Base-by-base conservation (phyloP, 23 red algal species). In the Cyanidiococcus yangmingshanensis region DNA sequence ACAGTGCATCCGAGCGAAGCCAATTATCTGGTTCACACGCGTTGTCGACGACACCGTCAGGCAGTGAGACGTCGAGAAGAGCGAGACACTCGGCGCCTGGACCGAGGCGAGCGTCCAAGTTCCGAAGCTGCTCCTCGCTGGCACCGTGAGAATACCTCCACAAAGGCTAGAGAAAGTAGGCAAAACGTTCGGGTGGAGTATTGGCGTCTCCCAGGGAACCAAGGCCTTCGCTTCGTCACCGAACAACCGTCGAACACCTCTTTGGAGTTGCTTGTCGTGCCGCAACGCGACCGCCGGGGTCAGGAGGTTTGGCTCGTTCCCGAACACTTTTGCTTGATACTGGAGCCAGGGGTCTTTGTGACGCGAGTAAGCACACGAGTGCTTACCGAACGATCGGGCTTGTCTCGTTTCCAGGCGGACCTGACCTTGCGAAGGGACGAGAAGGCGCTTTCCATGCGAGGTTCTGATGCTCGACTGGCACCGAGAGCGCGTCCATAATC, bases 1-100 rank as follows among this genome's bases (percentile, higher is more conserved):
- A 92, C 94, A 0, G 58, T 91, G 35, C 94, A 98, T 39, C 76
- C 82, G 1, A 98, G 86, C 39, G 94, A 98, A 32, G 94, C 87
- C 25, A 91, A 91, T 37, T 98, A 98, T 59, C 81, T 98, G 2
- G 94, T 88, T 15, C 94, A 98, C 80, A 87, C 94, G 15, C 83
- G 89, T 37, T 87, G 94, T 32, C 59, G 94, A 32, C 41, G 94
- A 54, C 94, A 98, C 82, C 94, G 63, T 71, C n/a, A 32, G 21
- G 21, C 63, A 3, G 63, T 71, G 63, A 35, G 7, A 12, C 63
- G 63, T 32, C 63, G 63, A 12, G 63, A 71, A 35, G 63, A 71
- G 63, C n/a, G 63, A 3, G 63, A 35, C 45, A 54, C 45, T 21
- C 63, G 63, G 12, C 27, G 3, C 7, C 63, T 7, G 3, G n/a